Evolutionary conservation across 176 grass and related monocot genomes (phyloP).

Genomic region (Themeda triandra): DNA sequence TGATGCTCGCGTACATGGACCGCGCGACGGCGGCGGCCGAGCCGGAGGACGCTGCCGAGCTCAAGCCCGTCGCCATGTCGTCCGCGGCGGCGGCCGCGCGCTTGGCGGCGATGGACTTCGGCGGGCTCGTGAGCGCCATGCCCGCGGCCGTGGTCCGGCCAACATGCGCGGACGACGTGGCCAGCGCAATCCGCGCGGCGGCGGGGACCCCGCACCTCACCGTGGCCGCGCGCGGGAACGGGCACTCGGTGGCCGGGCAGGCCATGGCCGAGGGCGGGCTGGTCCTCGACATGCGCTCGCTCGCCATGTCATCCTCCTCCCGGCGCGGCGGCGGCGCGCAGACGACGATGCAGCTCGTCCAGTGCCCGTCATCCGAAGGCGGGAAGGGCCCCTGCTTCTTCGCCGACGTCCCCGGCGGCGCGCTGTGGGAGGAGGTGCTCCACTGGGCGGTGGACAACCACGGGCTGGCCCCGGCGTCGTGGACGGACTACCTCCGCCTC

Average conservation of each 20-base stretch:
- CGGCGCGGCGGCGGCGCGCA: not conserved
- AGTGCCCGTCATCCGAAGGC: not conserved
- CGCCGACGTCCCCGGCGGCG: conserved; percentile 73
- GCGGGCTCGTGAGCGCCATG: conserved; percentile 42
- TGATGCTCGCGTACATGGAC: conserved; percentile 79
- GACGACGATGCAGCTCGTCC: conserved; percentile 33
- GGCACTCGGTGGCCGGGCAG: conserved; percentile 82
- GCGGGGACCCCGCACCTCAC: conserved; percentile 35
- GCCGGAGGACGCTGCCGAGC: conserved; percentile 26
- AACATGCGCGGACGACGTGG: conserved; percentile 56
- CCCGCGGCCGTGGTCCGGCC: conserved; percentile 63
- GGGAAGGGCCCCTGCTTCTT: not conserved
- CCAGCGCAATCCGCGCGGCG: conserved; percentile 45
- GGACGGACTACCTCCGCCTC: conserved; percentile 93
- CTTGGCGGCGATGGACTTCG: conserved; percentile 71
- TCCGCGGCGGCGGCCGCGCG: conserved; percentile 18
- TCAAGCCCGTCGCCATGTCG: conserved; percentile 15
- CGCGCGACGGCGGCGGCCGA: conserved; percentile 47
- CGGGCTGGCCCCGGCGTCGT: conserved; percentile 64
- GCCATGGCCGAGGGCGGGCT: conserved; percentile 69
- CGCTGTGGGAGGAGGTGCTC: conserved; percentile 93
- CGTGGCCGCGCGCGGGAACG: conserved; percentile 87
- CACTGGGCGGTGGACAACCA: conserved; percentile 61
- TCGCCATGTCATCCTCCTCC: not conserved
- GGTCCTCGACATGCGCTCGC: conserved; percentile 87